Conservation (phyloP, 352 stramenopile genomes). For the Phytophthora pseudosyringae region DNA sequence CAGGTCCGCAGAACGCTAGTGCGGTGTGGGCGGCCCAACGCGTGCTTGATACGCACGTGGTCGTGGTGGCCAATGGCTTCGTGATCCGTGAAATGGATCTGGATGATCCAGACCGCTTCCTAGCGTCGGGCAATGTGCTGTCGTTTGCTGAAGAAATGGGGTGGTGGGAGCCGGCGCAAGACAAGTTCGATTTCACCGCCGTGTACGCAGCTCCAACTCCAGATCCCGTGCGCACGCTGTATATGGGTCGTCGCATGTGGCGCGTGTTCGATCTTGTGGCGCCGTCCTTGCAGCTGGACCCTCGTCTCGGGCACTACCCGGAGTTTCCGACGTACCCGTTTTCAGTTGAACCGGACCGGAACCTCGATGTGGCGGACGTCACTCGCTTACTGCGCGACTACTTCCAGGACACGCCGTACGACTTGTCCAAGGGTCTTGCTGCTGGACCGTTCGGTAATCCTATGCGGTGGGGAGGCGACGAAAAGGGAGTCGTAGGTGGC, state of each 20-base stretch:
- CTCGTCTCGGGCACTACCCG: constrained; percentile 61
- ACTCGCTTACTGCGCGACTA: constrained; percentile 89
- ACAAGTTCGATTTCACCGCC: constrained; percentile 73
- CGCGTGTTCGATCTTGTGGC: constrained; percentile 85
- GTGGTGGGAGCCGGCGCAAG: constrained; percentile 73
- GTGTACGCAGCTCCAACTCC: constrained; percentile 64
- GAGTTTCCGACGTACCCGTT: constrained; percentile 89
- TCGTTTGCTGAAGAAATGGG: constrained; percentile 87
- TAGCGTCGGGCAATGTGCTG: constrained; percentile 91
- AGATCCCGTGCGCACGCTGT: constrained; percentile 65
- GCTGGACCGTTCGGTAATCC: constrained; percentile 92
- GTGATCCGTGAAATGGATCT: constrained; percentile 92
- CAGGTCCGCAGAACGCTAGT: constrained; percentile 86
- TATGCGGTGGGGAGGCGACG: constrained; percentile 82
- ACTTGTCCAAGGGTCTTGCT: constrained; percentile 83
- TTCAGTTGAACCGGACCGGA: constrained; percentile 82
- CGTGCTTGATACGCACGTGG: constrained; percentile 90
- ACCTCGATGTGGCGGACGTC: constrained; percentile 65
- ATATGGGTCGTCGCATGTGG: constrained; percentile 90
- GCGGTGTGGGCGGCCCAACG: constrained; percentile 95
- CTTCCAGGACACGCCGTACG: constrained; percentile 91
- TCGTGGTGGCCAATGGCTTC: constrained; percentile 94
- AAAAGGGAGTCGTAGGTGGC: constrained; percentile 62
- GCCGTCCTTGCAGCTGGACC: constrained; percentile 79
- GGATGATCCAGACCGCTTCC: constrained; percentile 80